Evolutionary conservation across 345 rosid species (phyloP).

Genomic region (Linum lewisii): DNA sequence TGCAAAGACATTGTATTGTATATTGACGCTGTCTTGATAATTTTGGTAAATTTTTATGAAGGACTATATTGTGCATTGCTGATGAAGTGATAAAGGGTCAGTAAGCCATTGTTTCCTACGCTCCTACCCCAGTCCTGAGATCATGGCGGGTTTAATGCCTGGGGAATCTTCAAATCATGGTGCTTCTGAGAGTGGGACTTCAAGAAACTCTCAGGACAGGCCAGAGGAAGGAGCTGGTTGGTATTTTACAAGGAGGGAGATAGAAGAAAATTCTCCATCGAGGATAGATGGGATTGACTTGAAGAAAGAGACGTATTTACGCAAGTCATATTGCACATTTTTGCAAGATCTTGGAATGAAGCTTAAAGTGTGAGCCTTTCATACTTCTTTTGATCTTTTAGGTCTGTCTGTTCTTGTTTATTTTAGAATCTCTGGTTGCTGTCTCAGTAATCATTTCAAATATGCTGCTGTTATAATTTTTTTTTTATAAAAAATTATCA

Average conservation of each 20-base stretch:
- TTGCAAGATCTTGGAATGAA: constrained; percentile 97
- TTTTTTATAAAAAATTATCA: too few relatives aligned
- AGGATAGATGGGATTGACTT: constrained; percentile 82
- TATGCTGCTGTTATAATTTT: not conserved
- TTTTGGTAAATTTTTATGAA: not conserved
- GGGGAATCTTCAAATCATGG: constrained; percentile 25
- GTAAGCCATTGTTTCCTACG: not conserved
- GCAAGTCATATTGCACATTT: constrained; percentile 95
- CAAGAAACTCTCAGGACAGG: constrained; percentile 39
- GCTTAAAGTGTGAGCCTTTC: constrained; percentile 80
- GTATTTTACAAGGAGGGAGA: constrained; percentile 84
- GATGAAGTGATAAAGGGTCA: constrained; percentile 3
- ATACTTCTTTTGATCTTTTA: not conserved
- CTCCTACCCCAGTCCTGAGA: not conserved
- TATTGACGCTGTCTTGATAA: not conserved
- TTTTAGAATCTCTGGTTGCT: constrained; percentile 7
- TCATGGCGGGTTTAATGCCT: constrained; percentile 13
- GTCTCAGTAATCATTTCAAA: too few relatives aligned
- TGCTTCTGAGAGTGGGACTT: constrained; percentile 34
- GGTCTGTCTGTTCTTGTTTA: not conserved
- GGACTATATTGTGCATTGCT: not conserved
- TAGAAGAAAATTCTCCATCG: constrained; percentile 84
- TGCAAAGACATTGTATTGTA: not conserved
- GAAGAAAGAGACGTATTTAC: constrained; percentile 87
- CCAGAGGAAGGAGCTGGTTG: constrained; percentile 59